Evolutionary conservation across 495 filamentous ascomycete species (phyloP).

Genomic region (Penicillium odoratum): DNA sequence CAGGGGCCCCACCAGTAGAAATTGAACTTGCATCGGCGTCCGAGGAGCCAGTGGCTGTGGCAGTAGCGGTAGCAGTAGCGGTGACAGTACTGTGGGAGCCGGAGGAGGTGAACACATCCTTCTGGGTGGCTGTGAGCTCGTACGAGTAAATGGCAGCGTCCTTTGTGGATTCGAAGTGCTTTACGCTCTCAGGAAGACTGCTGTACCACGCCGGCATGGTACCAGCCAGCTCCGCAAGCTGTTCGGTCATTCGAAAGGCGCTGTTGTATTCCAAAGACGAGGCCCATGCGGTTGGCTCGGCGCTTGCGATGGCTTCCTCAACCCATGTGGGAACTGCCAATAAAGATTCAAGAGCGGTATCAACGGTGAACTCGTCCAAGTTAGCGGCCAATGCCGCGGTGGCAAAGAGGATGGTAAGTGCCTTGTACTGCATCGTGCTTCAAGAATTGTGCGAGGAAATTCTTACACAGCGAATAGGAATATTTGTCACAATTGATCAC

Average conservation of each 20-base stretch:
- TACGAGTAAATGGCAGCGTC: neutral
- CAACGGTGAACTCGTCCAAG: neutral
- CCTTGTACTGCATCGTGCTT: too few species aligned
- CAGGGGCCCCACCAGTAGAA: neutral
- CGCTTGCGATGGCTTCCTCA: neutral
- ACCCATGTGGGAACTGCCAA: neutral
- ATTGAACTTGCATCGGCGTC: neutral
- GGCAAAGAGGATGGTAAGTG: too few species aligned
- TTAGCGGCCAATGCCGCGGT: too few species aligned
- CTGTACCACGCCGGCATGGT: conserved; percentile 9
- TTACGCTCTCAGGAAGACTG: conserved; percentile 3
- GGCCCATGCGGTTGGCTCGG: neutral
- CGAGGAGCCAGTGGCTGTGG: neutral
- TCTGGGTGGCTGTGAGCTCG: neutral
- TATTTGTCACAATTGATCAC: too few species aligned
- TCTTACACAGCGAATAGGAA: too few species aligned
- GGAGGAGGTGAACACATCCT: neutral
- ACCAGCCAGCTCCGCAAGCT: neutral
- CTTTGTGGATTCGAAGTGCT: neutral
- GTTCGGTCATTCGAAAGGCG: neutral
- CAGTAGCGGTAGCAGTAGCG: neutral
- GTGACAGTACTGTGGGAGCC: neutral
- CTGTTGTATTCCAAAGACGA: neutral
- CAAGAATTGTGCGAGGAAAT: too few species aligned
- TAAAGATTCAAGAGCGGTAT: neutral